Evolutionary conservation across 306 rosid genomes (phyloP).

Genomic region (Casuarina cunninghamiana): DNA sequence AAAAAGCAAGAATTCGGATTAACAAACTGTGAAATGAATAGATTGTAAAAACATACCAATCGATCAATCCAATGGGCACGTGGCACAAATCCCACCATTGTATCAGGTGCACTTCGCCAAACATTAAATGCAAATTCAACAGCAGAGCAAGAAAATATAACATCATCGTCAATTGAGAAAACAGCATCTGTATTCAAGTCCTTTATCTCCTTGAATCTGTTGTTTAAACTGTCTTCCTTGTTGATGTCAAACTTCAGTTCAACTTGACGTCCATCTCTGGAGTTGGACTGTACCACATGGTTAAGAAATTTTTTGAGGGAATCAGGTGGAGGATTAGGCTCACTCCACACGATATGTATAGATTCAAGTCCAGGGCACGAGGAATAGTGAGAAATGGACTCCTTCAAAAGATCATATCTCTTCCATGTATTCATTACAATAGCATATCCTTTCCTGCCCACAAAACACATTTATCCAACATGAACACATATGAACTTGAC

Average conservation of each 20-base stretch:
- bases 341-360: constrained; percentile 92
- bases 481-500: constrained; percentile 1
- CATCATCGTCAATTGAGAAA: constrained; percentile 92
- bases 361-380: constrained; percentile 73
- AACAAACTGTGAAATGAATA: neutral
- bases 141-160: constrained; percentile 82
- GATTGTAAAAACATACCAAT: constrained; percentile 45
- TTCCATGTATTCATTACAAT: constrained; percentile 98
- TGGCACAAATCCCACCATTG: constrained; percentile 99
- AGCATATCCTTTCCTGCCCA: constrained; percentile 77
- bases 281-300: constrained; percentile 42
- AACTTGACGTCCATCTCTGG: constrained; percentile 42
- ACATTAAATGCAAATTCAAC: constrained; percentile 87
- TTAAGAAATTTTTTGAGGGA: constrained; percentile 44
- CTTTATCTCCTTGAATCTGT: constrained; percentile 76
- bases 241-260: constrained; percentile 75
- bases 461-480: constrained; percentile 12
- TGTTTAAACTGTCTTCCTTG: constrained; percentile 88
- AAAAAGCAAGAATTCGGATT: neutral
- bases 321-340: constrained; percentile 74
- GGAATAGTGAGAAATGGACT: constrained; percentile 81
- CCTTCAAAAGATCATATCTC: constrained; percentile 90
- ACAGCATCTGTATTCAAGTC: constrained; percentile 76
- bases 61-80: constrained; percentile 79
- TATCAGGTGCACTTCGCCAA: constrained; percentile 91